A percentile compares a stretch with the other conserved stretches of the same genome.
Conservation (phyloP, 2,329 filamentous ascomycete genomes). For the Botrytis pseudocinerea region DNA sequence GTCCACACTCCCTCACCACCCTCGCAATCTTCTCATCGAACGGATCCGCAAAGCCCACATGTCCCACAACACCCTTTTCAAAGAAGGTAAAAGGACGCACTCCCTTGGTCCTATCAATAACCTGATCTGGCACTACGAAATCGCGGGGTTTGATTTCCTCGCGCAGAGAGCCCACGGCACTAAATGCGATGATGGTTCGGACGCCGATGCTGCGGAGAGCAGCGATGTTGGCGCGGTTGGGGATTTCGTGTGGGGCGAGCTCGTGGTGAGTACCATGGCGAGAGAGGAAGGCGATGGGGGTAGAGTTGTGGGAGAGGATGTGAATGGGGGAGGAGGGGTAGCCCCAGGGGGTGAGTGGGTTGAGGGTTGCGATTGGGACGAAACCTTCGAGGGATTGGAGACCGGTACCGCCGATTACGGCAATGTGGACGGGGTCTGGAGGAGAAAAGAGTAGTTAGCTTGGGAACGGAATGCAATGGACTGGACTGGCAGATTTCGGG, state of each 20-base stretch:
- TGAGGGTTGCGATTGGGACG: slow-evolving; percentile 76
- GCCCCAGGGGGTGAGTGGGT: slow-evolving; percentile 85
- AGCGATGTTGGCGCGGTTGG: slow-evolving; percentile 93
- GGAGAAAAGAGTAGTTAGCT: background rate
- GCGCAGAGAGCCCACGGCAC: slow-evolving; percentile 86
- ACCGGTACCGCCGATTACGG: slow-evolving; percentile 90
- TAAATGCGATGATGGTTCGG: slow-evolving; percentile 89
- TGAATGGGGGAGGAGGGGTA: slow-evolving; percentile 72
- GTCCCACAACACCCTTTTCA: slow-evolving; percentile 84
- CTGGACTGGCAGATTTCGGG: background rate
- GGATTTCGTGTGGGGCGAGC: slow-evolving; percentile 91
- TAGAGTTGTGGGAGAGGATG: slow-evolving; percentile 83
- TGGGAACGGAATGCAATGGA: too few species aligned
- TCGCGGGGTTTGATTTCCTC: slow-evolving; percentile 94
- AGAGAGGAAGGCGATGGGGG: slow-evolving; percentile 87
- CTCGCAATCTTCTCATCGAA: slow-evolving; percentile 79
- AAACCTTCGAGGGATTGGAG: slow-evolving; percentile 86
- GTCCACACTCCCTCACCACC: slow-evolving; percentile 76
- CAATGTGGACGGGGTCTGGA: slow-evolving; percentile 73
- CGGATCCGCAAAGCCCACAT: slow-evolving; percentile 93
- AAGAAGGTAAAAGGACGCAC: slow-evolving; percentile 94
- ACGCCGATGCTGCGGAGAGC: slow-evolving; percentile 90
- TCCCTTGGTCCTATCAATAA: slow-evolving; percentile 95
- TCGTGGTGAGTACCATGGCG: slow-evolving; percentile 90
- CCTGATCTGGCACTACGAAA: slow-evolving; percentile 93